Conservation (phyloP, 345 rosid species). For the Raphanus raphanistrum region DNA sequence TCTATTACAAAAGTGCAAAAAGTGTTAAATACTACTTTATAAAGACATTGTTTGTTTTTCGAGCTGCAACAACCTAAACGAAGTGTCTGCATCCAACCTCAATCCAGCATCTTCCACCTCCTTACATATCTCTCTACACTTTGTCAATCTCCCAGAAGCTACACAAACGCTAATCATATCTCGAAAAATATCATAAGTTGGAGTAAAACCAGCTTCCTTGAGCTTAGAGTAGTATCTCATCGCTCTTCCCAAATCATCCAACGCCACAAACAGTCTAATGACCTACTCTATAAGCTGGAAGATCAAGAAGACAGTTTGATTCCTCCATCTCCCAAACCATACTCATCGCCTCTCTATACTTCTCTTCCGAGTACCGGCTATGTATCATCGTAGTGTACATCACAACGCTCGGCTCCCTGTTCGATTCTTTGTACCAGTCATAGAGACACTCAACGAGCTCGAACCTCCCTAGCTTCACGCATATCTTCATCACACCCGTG, state of each 20-base stretch:
- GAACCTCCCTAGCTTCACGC: conserved; percentile 57
- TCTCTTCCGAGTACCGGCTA: conserved; percentile 57
- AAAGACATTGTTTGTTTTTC: conserved; percentile 31
- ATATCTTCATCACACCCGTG: conserved; percentile 83
- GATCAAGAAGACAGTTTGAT: conserved; percentile 69
- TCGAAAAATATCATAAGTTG: conserved; percentile 66
- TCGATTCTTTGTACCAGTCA: conserved; percentile 63
- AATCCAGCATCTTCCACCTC: conserved; percentile 84
- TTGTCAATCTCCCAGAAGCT: conserved; percentile 61
- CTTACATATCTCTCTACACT: conserved; percentile 64
- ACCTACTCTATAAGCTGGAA: conserved; percentile 82
- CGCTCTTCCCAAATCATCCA: conserved; percentile 74
- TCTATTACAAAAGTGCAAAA: not conserved
- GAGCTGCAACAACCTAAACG: conserved; percentile 42
- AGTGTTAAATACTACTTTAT: conserved; percentile 14
- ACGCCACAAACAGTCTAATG: conserved; percentile 68
- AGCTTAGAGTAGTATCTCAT: conserved; percentile 74
- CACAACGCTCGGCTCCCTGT: conserved; percentile 58
- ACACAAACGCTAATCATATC: conserved; percentile 52
- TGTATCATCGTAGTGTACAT: conserved; percentile 90
- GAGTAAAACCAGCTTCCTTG: conserved; percentile 82
- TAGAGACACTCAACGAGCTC: conserved; percentile 64
- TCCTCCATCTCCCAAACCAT: conserved; percentile 90
- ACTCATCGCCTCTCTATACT: conserved; percentile 75
- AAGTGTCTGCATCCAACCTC: conserved; percentile 48